Base-by-base conservation (phyloP, 225 moss, liverwort and hornwort genomes). In the Ulota crispa region DNA sequence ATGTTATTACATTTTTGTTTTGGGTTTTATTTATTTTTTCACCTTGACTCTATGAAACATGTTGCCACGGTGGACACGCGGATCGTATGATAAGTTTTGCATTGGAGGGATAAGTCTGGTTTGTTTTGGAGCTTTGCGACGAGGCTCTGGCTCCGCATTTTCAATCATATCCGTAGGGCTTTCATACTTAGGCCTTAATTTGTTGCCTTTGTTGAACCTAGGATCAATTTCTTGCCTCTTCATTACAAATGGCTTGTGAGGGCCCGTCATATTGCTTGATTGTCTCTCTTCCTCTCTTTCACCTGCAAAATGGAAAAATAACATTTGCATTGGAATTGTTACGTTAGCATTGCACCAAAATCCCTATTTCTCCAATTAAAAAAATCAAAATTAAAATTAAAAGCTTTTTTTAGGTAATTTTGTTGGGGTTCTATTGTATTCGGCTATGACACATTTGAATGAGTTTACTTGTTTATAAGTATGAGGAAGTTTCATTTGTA, bases 11-110 rank as follows among this genome's bases (percentile, higher is more conserved):
- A 3, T 43, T 43, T 43, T 13, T 3, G 3, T 43, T 13, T 13
- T 43, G 3, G 12, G 43, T 2, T 50, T 50, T 50, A 5, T 50
- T 50, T 50, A 6, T 26, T 1, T 7, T 50, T 21, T 61, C 2
- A 86, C 91, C 88, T 86, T 87, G 20, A 70, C n/a, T 77, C 28
- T 74, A 43, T 85, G 85, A 55, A 79, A 83, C 43, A 89, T 65
- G 18, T 83, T 87, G 20, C 91, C 89, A 2, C 87, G 85, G 59
- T 70, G 9, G 5, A 91, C 71, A 2, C 89, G 91, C 6, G 91
- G 91, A 73, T 91, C 91, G 12, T 83, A 91, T n/a, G 87, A 13
- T 34, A 91, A 81, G 66, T 89, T 89, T 80, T 91, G 91, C 91
- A 89, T 89, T 4, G 91, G 91, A 4, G 91, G 91, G 4, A 0